Percentiles rank a stretch among this genome's conserved stretches.
Conservation (phyloP, 345 rosid genomes). For the Zanthoxylum bungeanum region DNA sequence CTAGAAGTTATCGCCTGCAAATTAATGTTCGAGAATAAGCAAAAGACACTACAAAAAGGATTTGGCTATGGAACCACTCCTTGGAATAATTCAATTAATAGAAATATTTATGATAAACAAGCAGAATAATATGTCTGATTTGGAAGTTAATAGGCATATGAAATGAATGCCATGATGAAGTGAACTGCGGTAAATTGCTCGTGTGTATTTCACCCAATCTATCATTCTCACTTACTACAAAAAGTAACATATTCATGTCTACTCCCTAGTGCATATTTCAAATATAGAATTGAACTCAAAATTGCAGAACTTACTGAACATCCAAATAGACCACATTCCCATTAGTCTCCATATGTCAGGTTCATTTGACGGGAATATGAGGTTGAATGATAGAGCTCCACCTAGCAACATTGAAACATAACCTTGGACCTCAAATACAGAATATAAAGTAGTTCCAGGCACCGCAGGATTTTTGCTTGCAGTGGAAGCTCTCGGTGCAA, state of each 20-base stretch:
- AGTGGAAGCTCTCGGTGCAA: slow-evolving; percentile 93
- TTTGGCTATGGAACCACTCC: not conserved
- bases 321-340: slow-evolving; percentile 99
- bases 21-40: not conserved
- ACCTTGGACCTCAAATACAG: slow-evolving; percentile 88
- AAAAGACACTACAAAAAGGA: not conserved
- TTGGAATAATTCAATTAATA: not conserved
- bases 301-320: slow-evolving; percentile 72
- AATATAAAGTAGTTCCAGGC: slow-evolving; percentile 78
- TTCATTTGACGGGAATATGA: slow-evolving; percentile 78
- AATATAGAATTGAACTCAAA: not conserved
- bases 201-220: not conserved
- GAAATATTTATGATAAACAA: not conserved
- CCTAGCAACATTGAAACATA: slow-evolving; percentile 76
- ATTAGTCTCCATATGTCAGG: slow-evolving; percentile 94
- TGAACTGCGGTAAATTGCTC: not conserved
- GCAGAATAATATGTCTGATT: not conserved
- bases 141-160: not conserved
- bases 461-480: slow-evolving; percentile 88
- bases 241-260: not conserved
- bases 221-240: no score
- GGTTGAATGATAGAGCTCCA: slow-evolving; percentile 83
- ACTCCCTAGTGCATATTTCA: not conserved
- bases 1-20: not conserved
- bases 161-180: not conserved